These are phyloP conservation scores for Aspergillus sp. DNA, from an alignment of 2,329 filamentous ascomycete genomes.

Conservation along the genomic window DNA sequence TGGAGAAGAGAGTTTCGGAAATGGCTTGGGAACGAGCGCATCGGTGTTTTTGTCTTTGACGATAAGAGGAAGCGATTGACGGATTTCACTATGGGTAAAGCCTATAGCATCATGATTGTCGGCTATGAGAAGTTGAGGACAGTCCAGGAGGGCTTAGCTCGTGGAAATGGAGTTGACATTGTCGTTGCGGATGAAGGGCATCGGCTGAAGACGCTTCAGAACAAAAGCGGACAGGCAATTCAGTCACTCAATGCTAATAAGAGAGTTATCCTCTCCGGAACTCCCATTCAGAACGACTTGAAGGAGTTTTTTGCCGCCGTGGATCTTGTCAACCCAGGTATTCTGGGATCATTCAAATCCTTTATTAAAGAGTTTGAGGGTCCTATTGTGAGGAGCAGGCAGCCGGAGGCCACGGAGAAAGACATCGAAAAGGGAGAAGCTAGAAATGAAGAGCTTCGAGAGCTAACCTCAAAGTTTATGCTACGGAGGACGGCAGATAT, in stretches of 20 bases:
- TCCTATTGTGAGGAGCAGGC: constrained; percentile 63
- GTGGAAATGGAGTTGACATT: constrained; percentile 65
- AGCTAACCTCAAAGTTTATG: constrained; percentile 64
- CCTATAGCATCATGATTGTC: constrained; percentile 71
- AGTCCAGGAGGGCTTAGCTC: constrained; percentile 65
- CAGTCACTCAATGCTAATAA: constrained; percentile 62
- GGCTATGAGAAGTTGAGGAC: constrained; percentile 69
- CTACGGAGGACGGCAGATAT: constrained; percentile 66
- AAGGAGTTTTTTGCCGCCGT: constrained; percentile 68
- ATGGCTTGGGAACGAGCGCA: constrained; percentile 69
- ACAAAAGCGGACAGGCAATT: constrained; percentile 67
- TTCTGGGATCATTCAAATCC: constrained; percentile 60
- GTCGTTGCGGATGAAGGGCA: constrained; percentile 71
- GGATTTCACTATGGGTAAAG: constrained; percentile 68
- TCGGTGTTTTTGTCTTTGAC: constrained; percentile 67
- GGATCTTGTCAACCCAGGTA: constrained; percentile 67
- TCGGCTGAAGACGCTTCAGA: constrained; percentile 66
- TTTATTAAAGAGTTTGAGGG: constrained; percentile 66
- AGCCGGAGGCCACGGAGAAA: constrained; percentile 61
- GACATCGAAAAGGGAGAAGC: constrained; percentile 66
- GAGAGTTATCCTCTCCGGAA: constrained; percentile 65
- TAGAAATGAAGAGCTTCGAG: constrained; percentile 60
- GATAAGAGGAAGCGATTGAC: constrained; percentile 61
- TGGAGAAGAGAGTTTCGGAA: constrained; percentile 73
- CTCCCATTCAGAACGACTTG: constrained; percentile 68